Conservation (phyloP, 1,284 basidiomycete genomes). For the Schizophyllum amplum region DNA sequence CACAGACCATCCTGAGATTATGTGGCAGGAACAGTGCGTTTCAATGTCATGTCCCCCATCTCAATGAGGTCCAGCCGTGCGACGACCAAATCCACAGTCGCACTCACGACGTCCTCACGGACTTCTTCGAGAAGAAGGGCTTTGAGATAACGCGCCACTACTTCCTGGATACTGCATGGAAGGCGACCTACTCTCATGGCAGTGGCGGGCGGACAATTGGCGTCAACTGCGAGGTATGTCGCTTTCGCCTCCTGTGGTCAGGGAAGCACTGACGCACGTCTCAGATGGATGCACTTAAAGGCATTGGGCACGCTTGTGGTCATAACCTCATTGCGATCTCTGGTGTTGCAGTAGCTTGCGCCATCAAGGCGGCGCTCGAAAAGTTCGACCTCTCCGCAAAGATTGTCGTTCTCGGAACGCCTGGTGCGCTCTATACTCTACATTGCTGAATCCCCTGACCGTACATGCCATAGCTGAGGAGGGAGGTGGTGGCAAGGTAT, state of each 20-base stretch:
- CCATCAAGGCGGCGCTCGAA: slow-evolving; percentile 49
- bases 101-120: slow-evolving; percentile 46
- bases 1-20: slow-evolving; percentile 53
- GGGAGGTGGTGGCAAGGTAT: slow-evolving; percentile 65
- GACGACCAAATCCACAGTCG: slow-evolving; percentile 31
- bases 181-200: slow-evolving; percentile 52
- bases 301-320: slow-evolving; percentile 68
- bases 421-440: slow-evolving; percentile 31
- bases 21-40: slow-evolving; percentile 46
- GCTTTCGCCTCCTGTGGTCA: slow-evolving; percentile 14
- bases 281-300: slow-evolving; percentile 53
- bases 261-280: slow-evolving; percentile 7
- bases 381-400: slow-evolving; percentile 53
- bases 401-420: slow-evolving; percentile 70
- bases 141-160: slow-evolving; percentile 52
- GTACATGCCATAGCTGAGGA: slow-evolving; percentile 54
- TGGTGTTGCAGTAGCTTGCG: slow-evolving; percentile 63
- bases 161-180: slow-evolving; percentile 63
- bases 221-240: slow-evolving; percentile 56
- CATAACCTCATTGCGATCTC: slow-evolving; percentile 73
- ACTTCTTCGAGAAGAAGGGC: slow-evolving; percentile 49
- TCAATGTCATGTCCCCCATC: neutral
- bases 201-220: slow-evolving; percentile 52
- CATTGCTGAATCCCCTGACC: neutral
- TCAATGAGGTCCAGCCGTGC: neutral